These are phyloP conservation scores for Ophiocordyceps unilateralis DNA, from an alignment of 2,329 filamentous ascomycete species.

Conservation along the genomic window DNA sequence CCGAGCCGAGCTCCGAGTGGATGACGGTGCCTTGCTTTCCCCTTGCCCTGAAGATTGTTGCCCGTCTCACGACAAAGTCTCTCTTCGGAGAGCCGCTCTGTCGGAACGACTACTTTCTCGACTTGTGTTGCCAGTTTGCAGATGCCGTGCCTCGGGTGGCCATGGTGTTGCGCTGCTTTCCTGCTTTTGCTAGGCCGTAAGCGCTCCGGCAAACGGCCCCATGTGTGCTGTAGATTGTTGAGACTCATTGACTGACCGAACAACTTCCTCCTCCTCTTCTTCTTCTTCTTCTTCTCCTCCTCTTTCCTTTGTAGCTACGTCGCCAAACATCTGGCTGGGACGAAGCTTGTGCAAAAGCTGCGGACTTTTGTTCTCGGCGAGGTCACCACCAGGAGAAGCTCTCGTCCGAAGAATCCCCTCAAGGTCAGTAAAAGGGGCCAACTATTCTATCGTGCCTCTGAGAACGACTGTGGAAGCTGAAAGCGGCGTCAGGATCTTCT, in stretches of 20 bases:
- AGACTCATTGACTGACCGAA: too few species aligned
- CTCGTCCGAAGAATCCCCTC: constrained; percentile 1
- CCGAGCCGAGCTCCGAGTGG: not conserved
- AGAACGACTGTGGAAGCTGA: not conserved
- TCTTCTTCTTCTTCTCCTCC: too few species aligned
- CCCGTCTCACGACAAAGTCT: constrained; percentile 4
- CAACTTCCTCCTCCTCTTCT: too few species aligned
- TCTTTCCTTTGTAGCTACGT: not conserved
- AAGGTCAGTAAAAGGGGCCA: constrained; percentile 1
- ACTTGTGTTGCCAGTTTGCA: constrained; percentile 3
- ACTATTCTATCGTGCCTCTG: not conserved
- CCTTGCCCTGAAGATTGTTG: constrained; percentile 4
- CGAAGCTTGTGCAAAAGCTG: constrained; percentile 1
- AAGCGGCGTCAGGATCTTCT: constrained; percentile 2
- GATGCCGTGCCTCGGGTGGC: constrained; percentile 4
- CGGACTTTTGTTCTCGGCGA: constrained; percentile 1
- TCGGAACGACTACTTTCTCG: constrained; percentile 2
- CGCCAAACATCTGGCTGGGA: constrained; percentile 1
- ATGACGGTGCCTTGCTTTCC: constrained; percentile 4
- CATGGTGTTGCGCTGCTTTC: constrained; percentile 3
- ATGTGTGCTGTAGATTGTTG: too few species aligned
- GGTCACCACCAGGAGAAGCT: constrained; percentile 1
- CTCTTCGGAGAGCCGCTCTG: constrained; percentile 4
- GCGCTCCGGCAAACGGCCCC: too few species aligned
- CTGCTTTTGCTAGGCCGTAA: constrained; percentile 2